Evolutionary conservation across 1,284 basidiomycete species (phyloP).

Genomic region (Ceraceosorus guamensis): DNA sequence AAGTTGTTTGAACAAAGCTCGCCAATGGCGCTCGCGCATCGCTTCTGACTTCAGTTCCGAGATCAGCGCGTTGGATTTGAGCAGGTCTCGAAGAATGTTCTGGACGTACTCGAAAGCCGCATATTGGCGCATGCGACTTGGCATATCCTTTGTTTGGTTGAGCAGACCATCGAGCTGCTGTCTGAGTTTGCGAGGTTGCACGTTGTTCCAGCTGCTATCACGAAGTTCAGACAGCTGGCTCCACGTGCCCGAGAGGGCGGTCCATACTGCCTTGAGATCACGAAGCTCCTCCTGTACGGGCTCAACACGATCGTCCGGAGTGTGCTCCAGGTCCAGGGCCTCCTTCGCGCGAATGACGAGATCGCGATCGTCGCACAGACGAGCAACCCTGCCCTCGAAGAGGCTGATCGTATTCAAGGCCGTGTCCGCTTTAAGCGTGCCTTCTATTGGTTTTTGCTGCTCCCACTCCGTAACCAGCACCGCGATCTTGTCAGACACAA

Average conservation of each 20-base stretch:
- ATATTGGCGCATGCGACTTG: slow-evolving; percentile 96
- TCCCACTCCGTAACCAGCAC: slow-evolving; percentile 91
- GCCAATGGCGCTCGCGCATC: slow-evolving; percentile 96
- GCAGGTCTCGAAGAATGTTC: slow-evolving; percentile 72
- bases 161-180: slow-evolving; percentile 85
- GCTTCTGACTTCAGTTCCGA: slow-evolving; percentile 94
- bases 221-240: slow-evolving; percentile 80
- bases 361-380: slow-evolving; percentile 85
- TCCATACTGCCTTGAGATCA: slow-evolving; percentile 97
- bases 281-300: slow-evolving; percentile 90
- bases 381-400: slow-evolving; percentile 81
- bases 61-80: slow-evolving; percentile 83
- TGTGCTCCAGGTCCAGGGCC: slow-evolving; percentile 85
- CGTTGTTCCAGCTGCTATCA: slow-evolving; percentile 79
- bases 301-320: slow-evolving; percentile 79
- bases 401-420: slow-evolving; percentile 91
- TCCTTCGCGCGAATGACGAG: slow-evolving; percentile 93
- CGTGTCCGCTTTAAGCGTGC: slow-evolving; percentile 85
- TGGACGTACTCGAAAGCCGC: slow-evolving; percentile 98
- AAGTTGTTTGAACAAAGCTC: slow-evolving; percentile 89
- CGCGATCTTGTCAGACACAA: slow-evolving; percentile 61
- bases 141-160: slow-evolving; percentile 92
- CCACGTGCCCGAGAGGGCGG: slow-evolving; percentile 94
- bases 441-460: slow-evolving; percentile 87
- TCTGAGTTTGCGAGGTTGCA: slow-evolving; percentile 82